Conservation (phyloP, 441 rosid species). For the Populus hybrid region DNA sequence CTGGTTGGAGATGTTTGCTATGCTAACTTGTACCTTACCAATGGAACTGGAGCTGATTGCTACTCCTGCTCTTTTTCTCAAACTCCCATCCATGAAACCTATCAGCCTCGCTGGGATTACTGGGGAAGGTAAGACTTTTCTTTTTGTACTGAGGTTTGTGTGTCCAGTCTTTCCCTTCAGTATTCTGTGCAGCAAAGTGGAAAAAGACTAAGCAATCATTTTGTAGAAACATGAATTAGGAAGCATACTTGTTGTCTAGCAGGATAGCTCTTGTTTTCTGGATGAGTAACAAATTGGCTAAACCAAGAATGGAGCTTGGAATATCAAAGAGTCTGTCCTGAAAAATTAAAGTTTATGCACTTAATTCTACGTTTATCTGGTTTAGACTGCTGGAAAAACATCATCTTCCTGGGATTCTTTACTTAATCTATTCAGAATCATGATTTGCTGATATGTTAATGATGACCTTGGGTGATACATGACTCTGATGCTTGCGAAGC, state of each 20-base stretch:
- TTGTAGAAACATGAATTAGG: not conserved
- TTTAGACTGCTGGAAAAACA: not conserved
- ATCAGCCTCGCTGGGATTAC: conserved; percentile 96
- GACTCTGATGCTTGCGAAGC: too few relatives aligned
- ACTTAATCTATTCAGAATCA: not conserved
- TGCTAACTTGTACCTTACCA: conserved; percentile 68
- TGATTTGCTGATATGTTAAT: not conserved
- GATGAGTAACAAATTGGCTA: not conserved
- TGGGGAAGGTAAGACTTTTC: conserved; percentile 67
- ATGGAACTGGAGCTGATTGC: conserved; percentile 60
- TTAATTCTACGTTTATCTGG: not conserved
- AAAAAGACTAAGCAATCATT: not conserved
- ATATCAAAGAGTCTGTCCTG: not conserved
- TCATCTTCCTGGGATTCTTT: not conserved
- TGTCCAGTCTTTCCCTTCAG: not conserved
- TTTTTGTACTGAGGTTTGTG: not conserved
- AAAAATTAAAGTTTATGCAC: not conserved
- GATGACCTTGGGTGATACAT: not conserved
- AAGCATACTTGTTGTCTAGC: not conserved
- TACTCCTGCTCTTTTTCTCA: conserved; percentile 39
- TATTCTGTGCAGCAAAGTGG: not conserved
- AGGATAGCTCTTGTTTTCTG: not conserved
- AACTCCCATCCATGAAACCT: conserved; percentile 51
- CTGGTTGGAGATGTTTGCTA: conserved; percentile 72
- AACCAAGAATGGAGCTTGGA: not conserved